A percentile compares a stretch with the other conserved stretches of the same genome.
Evolutionary conservation across 163 green algal species (phyloP).

Genomic region (Scenedesmus sp.): DNA sequence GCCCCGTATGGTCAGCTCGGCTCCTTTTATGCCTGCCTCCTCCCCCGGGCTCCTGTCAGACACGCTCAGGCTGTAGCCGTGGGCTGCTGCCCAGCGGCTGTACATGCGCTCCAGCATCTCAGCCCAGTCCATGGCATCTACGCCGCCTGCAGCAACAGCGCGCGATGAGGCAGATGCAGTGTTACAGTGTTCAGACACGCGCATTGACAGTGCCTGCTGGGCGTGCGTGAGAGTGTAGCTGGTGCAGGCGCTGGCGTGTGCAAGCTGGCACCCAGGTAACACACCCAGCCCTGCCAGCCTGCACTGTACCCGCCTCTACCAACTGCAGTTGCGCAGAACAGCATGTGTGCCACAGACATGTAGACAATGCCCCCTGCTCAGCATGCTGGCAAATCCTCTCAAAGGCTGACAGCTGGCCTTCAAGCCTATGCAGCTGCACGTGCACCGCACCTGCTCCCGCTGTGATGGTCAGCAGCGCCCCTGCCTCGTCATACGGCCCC

Average conservation of each 20-base stretch:
- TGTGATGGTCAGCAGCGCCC: conserved; percentile 81
- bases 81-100: conserved; percentile 52
- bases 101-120: conserved; percentile 96
- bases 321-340: neutral
- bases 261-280: neutral
- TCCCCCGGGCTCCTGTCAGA: conserved; percentile 80
- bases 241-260: neutral
- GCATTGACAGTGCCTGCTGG: neutral
- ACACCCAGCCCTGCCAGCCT: no score
- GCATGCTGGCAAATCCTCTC: neutral
- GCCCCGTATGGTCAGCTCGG: conserved; percentile 87
- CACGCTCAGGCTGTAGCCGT: conserved; percentile 58
- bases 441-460: conserved; percentile 80
- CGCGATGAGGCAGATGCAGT: neutral
- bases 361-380: neutral
- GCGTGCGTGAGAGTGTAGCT: neutral
- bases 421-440: neutral
- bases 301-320: no score
- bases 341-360: neutral
- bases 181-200: neutral
- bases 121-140: conserved; percentile 95
- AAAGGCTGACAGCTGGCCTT: neutral
- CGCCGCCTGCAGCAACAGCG: conserved; percentile 58
- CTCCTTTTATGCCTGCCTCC: conserved; percentile 93
- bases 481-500: conserved; percentile 80